phyloP scores from a whole-genome alignment of 2,329 filamentous ascomycete species.

The Talaromyces islandicus region DNA sequence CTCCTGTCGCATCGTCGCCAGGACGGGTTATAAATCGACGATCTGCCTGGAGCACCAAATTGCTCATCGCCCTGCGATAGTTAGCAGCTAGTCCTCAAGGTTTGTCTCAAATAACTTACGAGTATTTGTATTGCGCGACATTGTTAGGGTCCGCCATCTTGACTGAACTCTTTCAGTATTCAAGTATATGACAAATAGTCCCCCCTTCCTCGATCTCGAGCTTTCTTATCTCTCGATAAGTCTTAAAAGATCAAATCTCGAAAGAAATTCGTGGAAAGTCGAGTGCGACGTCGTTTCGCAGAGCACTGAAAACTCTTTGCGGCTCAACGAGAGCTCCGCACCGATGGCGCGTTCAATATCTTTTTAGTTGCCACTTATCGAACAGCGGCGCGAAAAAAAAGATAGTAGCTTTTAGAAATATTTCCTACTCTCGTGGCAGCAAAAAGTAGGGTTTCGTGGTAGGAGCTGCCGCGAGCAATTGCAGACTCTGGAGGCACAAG shows the following conservation, averaged over 20 bases:
- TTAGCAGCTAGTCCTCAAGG: neutral
- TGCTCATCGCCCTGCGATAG: constrained; percentile 71
- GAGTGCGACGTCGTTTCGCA: neutral
- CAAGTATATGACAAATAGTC: neutral
- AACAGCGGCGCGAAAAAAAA: neutral
- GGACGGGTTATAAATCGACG: constrained; percentile 88
- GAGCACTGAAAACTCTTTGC: constrained; percentile 6
- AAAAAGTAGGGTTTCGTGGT: neutral
- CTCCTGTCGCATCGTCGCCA: constrained; percentile 90
- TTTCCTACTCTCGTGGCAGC: neutral
- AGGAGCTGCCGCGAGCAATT: neutral
- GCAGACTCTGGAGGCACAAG: neutral
- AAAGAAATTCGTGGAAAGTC: neutral
- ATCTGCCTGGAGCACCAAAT: constrained; percentile 99
- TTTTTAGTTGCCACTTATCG: constrained; percentile 3
- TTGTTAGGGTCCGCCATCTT: constrained; percentile 65
- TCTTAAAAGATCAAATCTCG: neutral
- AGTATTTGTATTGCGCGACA: constrained; percentile 98
- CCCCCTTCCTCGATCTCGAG: neutral
- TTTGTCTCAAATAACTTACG: constrained; percentile 35
- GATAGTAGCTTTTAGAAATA: neutral
- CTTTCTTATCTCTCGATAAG: neutral
- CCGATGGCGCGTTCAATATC: constrained; percentile 9
- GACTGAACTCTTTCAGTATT: constrained; percentile 10
- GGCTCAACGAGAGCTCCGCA: constrained; percentile 11